Evolutionary conservation across 768 basidiomycete genomes (phyloP).

Genomic region (Leccinum boreale): DNA sequence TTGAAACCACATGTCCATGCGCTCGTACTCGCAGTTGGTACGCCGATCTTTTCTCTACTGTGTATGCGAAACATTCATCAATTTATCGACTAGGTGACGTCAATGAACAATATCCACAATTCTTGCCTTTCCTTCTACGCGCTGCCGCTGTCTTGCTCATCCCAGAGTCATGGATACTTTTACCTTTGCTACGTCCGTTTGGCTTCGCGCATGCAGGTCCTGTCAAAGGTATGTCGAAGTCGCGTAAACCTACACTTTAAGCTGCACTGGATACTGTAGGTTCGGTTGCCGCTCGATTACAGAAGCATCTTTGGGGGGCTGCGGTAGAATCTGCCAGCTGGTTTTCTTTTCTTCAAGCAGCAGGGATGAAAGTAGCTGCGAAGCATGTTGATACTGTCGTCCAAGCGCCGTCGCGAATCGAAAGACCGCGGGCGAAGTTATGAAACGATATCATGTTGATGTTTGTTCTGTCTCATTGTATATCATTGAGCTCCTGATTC

Average conservation of each 20-base stretch:
- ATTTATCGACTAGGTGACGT: conserved; percentile 7
- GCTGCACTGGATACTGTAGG: not conserved
- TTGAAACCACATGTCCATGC: conserved; percentile 8
- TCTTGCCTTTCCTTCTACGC: conserved; percentile 1
- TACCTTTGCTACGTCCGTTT: conserved; percentile 8
- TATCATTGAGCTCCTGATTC: no score
- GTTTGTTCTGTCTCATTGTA: no score
- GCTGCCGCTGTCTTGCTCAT: conserved; percentile 5
- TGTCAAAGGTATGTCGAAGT: conserved; percentile 7
- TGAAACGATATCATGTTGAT: no score
- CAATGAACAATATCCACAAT: conserved; percentile 9
- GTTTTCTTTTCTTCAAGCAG: conserved; percentile 15
- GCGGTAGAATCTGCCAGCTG: conserved; percentile 4
- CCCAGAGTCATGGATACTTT: conserved; percentile 13
- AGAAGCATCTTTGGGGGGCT: conserved; percentile 4
- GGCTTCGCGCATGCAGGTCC: conserved; percentile 16
- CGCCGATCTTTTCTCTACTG: not conserved
- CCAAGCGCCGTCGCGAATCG: not conserved
- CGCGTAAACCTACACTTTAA: rapidly evolving
- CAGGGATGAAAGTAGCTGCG: conserved; percentile 6
- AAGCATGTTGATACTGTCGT: conserved; percentile 1
- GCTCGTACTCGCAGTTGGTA: conserved; percentile 11
- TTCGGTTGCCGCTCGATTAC: conserved; percentile 13
- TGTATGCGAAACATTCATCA: no score
- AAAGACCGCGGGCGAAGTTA: no score